Conservation (phyloP, 345 rosid species). For the Barbarea vulgaris region DNA sequence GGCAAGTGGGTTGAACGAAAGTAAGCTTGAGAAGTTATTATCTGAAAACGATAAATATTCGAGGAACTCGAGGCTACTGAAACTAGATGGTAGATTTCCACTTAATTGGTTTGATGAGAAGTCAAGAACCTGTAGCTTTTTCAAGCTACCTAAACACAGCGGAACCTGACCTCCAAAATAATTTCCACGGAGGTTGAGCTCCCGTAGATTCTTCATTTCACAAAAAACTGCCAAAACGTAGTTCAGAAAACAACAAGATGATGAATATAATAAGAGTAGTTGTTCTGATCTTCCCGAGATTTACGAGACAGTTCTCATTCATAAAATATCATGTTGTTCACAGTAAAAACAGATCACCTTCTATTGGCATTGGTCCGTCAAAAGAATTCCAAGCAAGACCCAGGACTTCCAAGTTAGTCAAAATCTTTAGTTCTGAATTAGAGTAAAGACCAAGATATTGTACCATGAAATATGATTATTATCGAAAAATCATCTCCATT, state of each 20-base stretch:
- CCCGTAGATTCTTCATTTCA: constrained; percentile 9
- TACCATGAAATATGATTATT: not conserved
- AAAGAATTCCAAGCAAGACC: not conserved
- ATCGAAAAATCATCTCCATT: not conserved
- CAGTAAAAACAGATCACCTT: not conserved
- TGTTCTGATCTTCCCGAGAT: not conserved
- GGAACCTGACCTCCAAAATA: not conserved
- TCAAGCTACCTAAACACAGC: constrained; percentile 2
- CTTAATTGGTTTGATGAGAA: constrained; percentile 22
- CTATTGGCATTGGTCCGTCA: not conserved
- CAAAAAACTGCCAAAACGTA: not conserved
- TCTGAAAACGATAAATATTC: constrained; percentile 25
- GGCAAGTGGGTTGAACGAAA: constrained; percentile 5
- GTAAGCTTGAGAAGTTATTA: constrained; percentile 9
- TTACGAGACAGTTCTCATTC: not conserved
- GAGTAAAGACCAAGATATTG: not conserved
- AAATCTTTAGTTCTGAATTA: not conserved
- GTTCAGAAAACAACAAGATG: not conserved
- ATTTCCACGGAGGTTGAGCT: constrained; percentile 4
- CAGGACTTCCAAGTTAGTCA: not conserved
- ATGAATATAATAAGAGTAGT: not conserved
- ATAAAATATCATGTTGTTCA: too few relatives aligned
- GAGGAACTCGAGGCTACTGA: constrained; percentile 4
- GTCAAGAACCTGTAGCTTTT: constrained; percentile 14
- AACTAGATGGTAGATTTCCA: constrained; percentile 7